Conservation (phyloP, 2,329 filamentous ascomycete species). For the Cladophialophora psammophila region DNA sequence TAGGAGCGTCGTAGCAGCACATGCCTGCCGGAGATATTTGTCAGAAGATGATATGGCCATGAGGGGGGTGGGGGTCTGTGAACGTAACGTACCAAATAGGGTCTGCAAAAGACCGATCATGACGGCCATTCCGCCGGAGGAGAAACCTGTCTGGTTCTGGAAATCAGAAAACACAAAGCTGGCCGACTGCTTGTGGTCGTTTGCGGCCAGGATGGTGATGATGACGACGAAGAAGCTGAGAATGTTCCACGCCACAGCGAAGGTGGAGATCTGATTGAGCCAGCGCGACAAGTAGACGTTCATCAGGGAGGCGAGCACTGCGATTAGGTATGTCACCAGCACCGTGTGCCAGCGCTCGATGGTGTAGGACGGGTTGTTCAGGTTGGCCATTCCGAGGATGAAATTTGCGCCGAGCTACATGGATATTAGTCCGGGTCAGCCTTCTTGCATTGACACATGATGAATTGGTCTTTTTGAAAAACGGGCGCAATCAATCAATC, state of each 20-base stretch:
- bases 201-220: conserved; percentile 61
- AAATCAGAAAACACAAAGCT: conserved; percentile 64
- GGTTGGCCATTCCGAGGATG: conserved; percentile 61
- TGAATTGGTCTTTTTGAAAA: neutral
- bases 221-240: conserved; percentile 60
- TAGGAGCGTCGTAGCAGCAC: conserved; percentile 43
- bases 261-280: conserved; percentile 58
- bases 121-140: conserved; percentile 57
- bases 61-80: no score
- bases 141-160: conserved; percentile 61
- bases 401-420: conserved; percentile 60
- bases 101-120: conserved; percentile 63
- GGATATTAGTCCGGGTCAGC: neutral
- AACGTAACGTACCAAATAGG: conserved; percentile 34
- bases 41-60: neutral
- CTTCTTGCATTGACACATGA: neutral
- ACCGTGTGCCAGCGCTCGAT: conserved; percentile 66
- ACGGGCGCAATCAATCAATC: conserved; percentile 6
- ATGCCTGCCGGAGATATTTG: conserved; percentile 45
- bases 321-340: conserved; percentile 60
- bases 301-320: conserved; percentile 52
- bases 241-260: conserved; percentile 58
- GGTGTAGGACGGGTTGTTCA: conserved; percentile 59
- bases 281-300: conserved; percentile 61
- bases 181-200: conserved; percentile 61